Base-by-base conservation (phyloP, 1,284 basidiomycete species). In the Stygiomarasmius scandens region DNA sequence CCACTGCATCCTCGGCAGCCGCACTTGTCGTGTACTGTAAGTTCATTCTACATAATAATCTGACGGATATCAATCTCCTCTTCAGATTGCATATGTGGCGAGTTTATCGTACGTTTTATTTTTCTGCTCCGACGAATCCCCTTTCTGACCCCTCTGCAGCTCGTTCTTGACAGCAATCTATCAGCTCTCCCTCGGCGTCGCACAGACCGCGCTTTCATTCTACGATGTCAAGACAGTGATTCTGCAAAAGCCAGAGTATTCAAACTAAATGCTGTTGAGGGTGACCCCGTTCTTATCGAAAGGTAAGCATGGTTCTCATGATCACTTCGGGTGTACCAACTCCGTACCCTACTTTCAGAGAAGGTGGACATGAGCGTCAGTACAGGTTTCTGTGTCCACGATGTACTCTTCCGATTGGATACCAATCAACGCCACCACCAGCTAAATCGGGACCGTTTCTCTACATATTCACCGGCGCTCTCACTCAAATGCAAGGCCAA, bases 1-100 rank as follows among this genome's bases (percentile, higher is more conserved):
- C 89, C 41, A 93, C 90, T 46, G 84, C 87, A 59, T 92, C 90
- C 51, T 89, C 89, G 23, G 81, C 85, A 14, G 84, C 91, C 52
- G 82, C 89, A 44, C 78, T 93, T 58, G 85, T 85, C 68, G 88
- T 92, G 50, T 93, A 93, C 69, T 93, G 90, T 90, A 70, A 70
- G 84, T 75, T 58, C 45, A 34, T 54, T 52, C 52, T 34, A 57
- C 51, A 49, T 48, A 44, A 38, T 41, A 29, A 20, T 19, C 22
- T 45, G 38, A 44, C 52, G 54, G 50, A 57, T 59, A 48, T 54
- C 1, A 22, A 20, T n/a, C n/a, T n/a, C 27, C 64, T 64, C 43
- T 60, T 64, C 66, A 92, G 89, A 93, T 70, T 93, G 91, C 67
- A 86, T 93, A 58, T 92, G 90, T 71, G 90, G 90, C 67, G 90